A percentile compares a stretch with the other conserved stretches of the same genome.
These are phyloP conservation scores for Melampsora allii-populina DNA, from an alignment of 1,284 basidiomycete genomes.

Conservation along the genomic window DNA sequence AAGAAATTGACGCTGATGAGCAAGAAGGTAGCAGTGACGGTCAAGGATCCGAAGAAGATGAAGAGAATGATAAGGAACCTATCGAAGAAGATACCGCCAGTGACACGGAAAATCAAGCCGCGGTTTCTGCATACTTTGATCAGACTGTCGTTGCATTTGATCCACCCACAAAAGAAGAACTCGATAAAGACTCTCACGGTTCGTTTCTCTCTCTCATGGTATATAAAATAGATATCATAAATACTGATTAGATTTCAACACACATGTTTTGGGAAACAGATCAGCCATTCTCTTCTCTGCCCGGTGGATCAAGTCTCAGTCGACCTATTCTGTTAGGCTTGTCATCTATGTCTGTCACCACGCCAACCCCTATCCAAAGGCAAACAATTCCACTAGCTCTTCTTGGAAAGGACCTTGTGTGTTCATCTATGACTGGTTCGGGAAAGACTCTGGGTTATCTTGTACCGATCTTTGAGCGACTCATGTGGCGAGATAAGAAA, in stretches of 20 bases:
- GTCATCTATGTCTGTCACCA: slow-evolving; percentile 71
- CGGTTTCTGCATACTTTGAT: slow-evolving; percentile 28
- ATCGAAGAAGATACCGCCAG: not conserved
- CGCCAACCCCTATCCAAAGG: slow-evolving; percentile 92
- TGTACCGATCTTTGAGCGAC: slow-evolving; percentile 85
- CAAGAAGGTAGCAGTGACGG: slow-evolving; percentile 48
- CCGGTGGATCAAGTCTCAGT: slow-evolving; percentile 64
- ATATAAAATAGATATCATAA: not conserved
- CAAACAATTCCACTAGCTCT: slow-evolving; percentile 88
- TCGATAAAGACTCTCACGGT: slow-evolving; percentile 38
- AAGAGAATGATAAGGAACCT: slow-evolving; percentile 6
- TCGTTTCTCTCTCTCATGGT: not conserved
- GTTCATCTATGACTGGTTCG: slow-evolving; percentile 89
- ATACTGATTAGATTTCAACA: not conserved
- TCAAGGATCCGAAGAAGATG: slow-evolving; percentile 41
- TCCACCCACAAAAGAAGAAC: slow-evolving; percentile 38
- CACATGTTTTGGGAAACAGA: slow-evolving; percentile 6
- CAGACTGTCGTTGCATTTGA: slow-evolving; percentile 27
- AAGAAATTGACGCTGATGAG: slow-evolving; percentile 49
- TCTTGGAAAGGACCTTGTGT: slow-evolving; percentile 90
- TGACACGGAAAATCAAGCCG: not conserved
- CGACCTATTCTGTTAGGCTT: slow-evolving; percentile 83
- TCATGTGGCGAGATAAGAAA: slow-evolving; percentile 53
- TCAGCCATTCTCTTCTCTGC: slow-evolving; percentile 42
- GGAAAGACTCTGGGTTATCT: slow-evolving; percentile 97